These are phyloP conservation scores for Teratosphaeria viscida DNA, from an alignment of 2,329 filamentous ascomycete genomes.

Conservation along the genomic window DNA sequence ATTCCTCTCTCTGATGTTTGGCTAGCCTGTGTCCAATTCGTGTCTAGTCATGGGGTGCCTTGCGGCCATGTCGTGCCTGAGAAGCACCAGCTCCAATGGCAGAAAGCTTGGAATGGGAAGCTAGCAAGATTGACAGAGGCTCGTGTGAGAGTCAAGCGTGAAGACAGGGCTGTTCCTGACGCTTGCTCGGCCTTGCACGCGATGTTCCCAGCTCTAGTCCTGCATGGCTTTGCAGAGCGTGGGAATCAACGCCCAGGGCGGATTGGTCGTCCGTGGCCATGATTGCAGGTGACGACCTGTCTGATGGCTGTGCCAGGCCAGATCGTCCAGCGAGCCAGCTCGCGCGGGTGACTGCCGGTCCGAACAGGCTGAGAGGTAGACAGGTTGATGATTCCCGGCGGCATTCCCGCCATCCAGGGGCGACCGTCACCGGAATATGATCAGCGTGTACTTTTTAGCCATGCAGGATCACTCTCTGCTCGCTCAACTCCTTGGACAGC, in stretches of 20 bases:
- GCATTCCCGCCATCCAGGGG: too few relatives aligned
- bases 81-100: neutral
- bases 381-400: too few relatives aligned
- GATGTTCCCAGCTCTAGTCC: too few relatives aligned
- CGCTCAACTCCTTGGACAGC: conserved; percentile 27
- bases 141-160: neutral
- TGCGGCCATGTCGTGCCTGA: neutral
- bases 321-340: too few relatives aligned
- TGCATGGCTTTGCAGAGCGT: too few relatives aligned
- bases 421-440: neutral
- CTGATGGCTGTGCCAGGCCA: too few relatives aligned
- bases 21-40: neutral
- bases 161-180: neutral
- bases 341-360: too few relatives aligned
- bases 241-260: too few relatives aligned
- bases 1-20: neutral
- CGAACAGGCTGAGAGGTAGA: too few relatives aligned
- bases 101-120: neutral
- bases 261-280: too few relatives aligned
- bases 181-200: too few relatives aligned
- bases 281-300: too few relatives aligned
- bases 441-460: neutral
- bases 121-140: neutral
- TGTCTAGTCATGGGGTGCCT: neutral
- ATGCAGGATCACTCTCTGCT: neutral